phyloP scores from a whole-genome alignment of 169 alveolate species.

The Plasmodium sp. region DNA sequence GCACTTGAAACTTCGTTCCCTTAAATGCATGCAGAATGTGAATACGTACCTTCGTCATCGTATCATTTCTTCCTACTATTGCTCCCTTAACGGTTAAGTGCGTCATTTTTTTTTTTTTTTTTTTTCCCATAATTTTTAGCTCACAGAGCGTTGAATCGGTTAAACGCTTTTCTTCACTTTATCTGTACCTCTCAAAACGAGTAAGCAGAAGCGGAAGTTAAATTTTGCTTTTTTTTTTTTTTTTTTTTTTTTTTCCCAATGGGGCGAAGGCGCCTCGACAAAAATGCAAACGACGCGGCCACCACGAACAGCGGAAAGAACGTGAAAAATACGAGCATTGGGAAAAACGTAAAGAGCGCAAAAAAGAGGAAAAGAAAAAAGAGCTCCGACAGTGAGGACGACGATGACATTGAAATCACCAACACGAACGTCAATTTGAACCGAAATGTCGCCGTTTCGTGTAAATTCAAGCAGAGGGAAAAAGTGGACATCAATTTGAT shows the following conservation, averaged over 20 bases:
- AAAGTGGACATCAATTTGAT: slow-evolving; percentile 79
- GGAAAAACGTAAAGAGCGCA: slow-evolving; percentile 7
- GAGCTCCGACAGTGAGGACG: slow-evolving; percentile 64
- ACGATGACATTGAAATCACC: slow-evolving; percentile 60
- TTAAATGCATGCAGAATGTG: background rate
- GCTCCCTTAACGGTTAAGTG: background rate
- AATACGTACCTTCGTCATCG: background rate
- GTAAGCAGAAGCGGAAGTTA: background rate
- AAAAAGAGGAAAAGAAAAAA: slow-evolving; percentile 70
- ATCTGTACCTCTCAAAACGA: background rate
- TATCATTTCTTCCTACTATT: background rate
- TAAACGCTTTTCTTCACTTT: background rate
- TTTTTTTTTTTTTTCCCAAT: slow-evolving; percentile 15
- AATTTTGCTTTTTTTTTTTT: background rate
- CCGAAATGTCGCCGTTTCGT: slow-evolving; percentile 21
- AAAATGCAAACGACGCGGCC: background rate
- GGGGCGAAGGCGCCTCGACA: slow-evolving; percentile 67
- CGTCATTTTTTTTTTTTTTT: background rate
- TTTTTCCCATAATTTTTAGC: background rate
- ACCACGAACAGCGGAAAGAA: background rate
- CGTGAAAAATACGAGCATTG: background rate
- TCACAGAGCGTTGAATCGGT: background rate
- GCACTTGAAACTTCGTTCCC: background rate
- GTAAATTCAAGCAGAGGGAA: slow-evolving; percentile 78
- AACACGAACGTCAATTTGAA: slow-evolving; percentile 37